phyloP scores from a whole-genome alignment of 2,329 filamentous ascomycete genomes.

The Talaromyces funiculosus region DNA sequence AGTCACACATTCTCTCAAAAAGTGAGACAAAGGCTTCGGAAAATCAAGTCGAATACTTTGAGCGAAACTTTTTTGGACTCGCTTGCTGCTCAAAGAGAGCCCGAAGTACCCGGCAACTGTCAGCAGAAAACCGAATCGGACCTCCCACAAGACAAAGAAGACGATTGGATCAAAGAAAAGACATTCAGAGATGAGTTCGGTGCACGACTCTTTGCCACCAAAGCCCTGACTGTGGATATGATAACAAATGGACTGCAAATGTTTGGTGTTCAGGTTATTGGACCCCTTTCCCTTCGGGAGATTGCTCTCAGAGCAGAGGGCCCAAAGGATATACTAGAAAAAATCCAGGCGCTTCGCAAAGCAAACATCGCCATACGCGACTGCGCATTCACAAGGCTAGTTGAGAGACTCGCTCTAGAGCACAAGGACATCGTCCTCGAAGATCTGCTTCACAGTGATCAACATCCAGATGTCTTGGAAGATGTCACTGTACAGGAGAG shows the following conservation, averaged over 20 bases:
- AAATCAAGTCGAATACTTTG: slow-evolving; percentile 4
- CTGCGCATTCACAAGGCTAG: slow-evolving; percentile 59
- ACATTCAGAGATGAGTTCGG: slow-evolving; percentile 63
- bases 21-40: background rate
- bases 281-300: slow-evolving; percentile 70
- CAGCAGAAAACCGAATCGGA: background rate
- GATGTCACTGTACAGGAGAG: slow-evolving; percentile 50
- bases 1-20: slow-evolving; percentile 20
- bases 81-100: background rate
- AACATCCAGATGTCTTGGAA: slow-evolving; percentile 60
- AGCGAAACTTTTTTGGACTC: background rate
- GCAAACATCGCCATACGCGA: slow-evolving; percentile 58
- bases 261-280: slow-evolving; percentile 66
- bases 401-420: slow-evolving; percentile 58
- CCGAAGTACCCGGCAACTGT: background rate
- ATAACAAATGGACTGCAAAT: slow-evolving; percentile 64
- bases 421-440: slow-evolving; percentile 50
- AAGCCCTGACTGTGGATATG: slow-evolving; percentile 65
- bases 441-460: slow-evolving; percentile 53
- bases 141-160: background rate
- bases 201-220: slow-evolving; percentile 75
- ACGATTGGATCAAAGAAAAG: slow-evolving; percentile 30
- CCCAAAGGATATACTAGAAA: slow-evolving; percentile 50
- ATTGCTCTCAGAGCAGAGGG: slow-evolving; percentile 62
- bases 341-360: slow-evolving; percentile 56